Evolutionary conservation across 768 basidiomycete species (phyloP).

Genomic region (Boletales sp.): DNA sequence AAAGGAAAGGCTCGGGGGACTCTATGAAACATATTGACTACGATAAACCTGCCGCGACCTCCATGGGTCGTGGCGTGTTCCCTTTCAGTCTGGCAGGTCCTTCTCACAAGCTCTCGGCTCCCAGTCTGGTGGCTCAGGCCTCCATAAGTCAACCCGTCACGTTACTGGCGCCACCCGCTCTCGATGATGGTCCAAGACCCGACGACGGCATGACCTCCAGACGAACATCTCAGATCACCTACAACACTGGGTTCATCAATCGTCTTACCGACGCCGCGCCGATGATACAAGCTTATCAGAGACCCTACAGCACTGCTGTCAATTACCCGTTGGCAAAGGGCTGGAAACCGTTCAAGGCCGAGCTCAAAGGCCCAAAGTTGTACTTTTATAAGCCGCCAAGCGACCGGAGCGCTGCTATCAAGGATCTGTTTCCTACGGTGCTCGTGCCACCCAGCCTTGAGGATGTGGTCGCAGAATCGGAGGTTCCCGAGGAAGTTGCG

Average conservation of each 20-base stretch:
- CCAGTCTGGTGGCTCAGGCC: constrained; percentile 12
- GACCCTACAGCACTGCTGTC: constrained; percentile 28
- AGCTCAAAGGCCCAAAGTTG: constrained; percentile 79
- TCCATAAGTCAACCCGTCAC: constrained; percentile 30
- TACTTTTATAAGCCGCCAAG: constrained; percentile 83
- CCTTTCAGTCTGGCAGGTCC: constrained; percentile 28
- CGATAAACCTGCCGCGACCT: constrained; percentile 14
- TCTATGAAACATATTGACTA: constrained; percentile 31
- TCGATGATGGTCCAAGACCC: constrained; percentile 39
- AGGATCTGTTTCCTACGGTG: constrained; percentile 69
- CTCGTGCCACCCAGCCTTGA: constrained; percentile 54
- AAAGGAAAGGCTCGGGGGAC: constrained; percentile 48
- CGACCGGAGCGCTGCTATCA: constrained; percentile 61
- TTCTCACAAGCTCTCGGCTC: constrained; percentile 25
- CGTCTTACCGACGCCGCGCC: constrained; percentile 54
- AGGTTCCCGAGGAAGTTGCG: constrained; percentile 25
- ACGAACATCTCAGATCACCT: constrained; percentile 76
- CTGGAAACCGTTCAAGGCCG: constrained; percentile 86
- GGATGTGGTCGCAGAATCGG: constrained; percentile 33
- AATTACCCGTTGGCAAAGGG: constrained; percentile 52
- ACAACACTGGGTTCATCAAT: constrained; percentile 74
- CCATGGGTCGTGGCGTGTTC: constrained; percentile 24
- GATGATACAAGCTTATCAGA: constrained; percentile 28
- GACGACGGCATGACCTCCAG: constrained; percentile 40
- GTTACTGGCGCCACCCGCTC: constrained; percentile 47